Evolutionary conservation across 2,329 filamentous ascomycete genomes (phyloP).

Genomic region (Penicillium corylophilum): DNA sequence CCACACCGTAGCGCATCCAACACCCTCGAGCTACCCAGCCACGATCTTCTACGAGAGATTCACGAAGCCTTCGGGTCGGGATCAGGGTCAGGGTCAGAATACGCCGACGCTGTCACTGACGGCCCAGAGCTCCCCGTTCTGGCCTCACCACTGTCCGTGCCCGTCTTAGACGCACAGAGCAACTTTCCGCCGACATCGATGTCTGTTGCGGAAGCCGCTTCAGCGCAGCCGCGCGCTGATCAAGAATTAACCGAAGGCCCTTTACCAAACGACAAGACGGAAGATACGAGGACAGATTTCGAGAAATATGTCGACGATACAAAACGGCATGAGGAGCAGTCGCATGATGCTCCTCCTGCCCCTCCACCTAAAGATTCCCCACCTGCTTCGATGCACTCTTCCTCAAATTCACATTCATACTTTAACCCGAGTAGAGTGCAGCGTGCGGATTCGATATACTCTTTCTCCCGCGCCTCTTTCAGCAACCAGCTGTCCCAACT

Average conservation of each 20-base stretch:
- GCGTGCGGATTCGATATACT: constrained; percentile 85
- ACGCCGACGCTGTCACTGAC: constrained; percentile 19
- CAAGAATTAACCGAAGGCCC: constrained; percentile 4
- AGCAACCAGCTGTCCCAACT: constrained; percentile 89
- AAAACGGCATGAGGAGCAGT: constrained; percentile 30
- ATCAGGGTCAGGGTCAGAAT: constrained; percentile 2
- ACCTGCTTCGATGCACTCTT: constrained; percentile 27
- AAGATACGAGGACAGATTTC: constrained; percentile 38
- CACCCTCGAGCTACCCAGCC: constrained; percentile 20
- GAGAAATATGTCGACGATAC: constrained; percentile 45
- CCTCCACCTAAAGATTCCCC: constrained; percentile 39
- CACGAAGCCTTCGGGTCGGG: constrained; percentile 9
- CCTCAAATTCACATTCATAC: constrained; percentile 40
- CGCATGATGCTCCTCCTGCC: constrained; percentile 27
- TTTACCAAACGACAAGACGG: constrained; percentile 11
- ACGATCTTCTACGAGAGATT: constrained; percentile 16
- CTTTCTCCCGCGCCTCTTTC: constrained; percentile 87
- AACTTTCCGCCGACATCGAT: constrained; percentile 22
- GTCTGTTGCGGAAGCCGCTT: constrained; percentile 30
- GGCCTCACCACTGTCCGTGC: constrained; percentile 7
- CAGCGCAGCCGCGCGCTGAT: constrained; percentile 21
- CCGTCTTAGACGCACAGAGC: constrained; percentile 9
- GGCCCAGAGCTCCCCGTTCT: constrained; percentile 10
- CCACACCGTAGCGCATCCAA: constrained; percentile 21
- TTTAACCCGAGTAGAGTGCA: constrained; percentile 50